Base-by-base conservation (phyloP, 176 grass and related monocot species). In the Musa acuminata region DNA sequence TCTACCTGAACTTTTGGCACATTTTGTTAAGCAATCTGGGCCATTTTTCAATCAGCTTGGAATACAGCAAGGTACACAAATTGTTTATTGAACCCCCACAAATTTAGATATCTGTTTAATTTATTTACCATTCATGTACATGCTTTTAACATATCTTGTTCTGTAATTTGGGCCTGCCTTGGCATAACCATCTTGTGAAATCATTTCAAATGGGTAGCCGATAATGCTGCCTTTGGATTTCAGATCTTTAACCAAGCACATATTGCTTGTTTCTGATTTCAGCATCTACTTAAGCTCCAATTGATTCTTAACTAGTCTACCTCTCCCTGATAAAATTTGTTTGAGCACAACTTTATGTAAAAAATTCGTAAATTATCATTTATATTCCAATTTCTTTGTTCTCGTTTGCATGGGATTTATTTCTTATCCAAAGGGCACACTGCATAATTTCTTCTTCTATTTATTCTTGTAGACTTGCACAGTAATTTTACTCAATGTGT, bases 1-100 rank as follows among this genome's bases (percentile, higher is more conserved):
- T 86, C 79, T 96, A 79, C 69, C 80, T 79, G 87, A 92, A 79
- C 86, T 92, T 83, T 53, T 96, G 79, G 81, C 81, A 81, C 79
- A 88, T 88, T 77, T 96, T 19, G 83, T 92, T 52, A 80, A 62
- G 64, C 89, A 96, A 69, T 96, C 89, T 79, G 87, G 87, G 48
- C 85, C 93, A 83, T 86, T 96, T 70, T 77, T 96, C 79, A 87
- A 96, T 77, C 89, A 96, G 83, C 79, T 96, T 77, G 87, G 89
- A 72, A 69, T 96, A 69, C 76, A 57, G 73, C 76, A 82, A 88
- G 93, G 93, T 96, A 77, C 2, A 14, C 7, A 77, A n/a, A 2
- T 51, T 52, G 35, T 52, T 52, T 51, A 8, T 52, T 16, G 21
- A 48, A 35, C 35, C 35, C 35, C 35, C 22, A 22, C 22, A 22